Conservation (phyloP, 768 basidiomycete genomes). For the Termitomyces eurrhizus region DNA sequence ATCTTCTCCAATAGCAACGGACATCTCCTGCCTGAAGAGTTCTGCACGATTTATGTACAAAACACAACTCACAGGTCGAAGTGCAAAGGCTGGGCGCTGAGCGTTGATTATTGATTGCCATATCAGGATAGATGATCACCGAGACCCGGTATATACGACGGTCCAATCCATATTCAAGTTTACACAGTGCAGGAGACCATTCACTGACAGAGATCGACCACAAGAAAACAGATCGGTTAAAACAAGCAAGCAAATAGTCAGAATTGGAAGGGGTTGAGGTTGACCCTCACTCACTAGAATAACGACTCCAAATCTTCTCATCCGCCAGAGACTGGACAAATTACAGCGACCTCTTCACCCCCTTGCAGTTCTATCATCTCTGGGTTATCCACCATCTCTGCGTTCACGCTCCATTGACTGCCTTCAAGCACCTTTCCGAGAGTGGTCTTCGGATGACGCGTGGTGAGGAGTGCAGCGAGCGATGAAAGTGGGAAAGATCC, state of each 20-base stretch:
- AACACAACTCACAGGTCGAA: too few relatives aligned
- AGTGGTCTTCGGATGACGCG: constrained; percentile 47
- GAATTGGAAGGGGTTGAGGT: background rate
- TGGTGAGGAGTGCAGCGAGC: constrained; percentile 47
- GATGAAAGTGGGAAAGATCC: constrained; percentile 45
- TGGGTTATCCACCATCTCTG: constrained; percentile 70
- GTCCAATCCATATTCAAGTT: too few relatives aligned
- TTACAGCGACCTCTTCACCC: constrained; percentile 77
- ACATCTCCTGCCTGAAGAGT: background rate
- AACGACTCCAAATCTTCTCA: constrained; percentile 24
- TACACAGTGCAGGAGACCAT: background rate
- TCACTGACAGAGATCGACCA: background rate
- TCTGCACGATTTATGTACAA: background rate
- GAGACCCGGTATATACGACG: too few relatives aligned
- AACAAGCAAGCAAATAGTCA: background rate
- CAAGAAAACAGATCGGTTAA: background rate
- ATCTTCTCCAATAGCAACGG: background rate
- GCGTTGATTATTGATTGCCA: background rate
- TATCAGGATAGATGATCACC: background rate
- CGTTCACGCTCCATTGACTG: constrained; percentile 78
- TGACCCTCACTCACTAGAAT: background rate
- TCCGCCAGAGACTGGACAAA: constrained; percentile 81
- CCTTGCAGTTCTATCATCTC: constrained; percentile 47
- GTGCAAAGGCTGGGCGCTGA: too few relatives aligned
- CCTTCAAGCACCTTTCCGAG: constrained; percentile 52